Percentiles rank a stretch among this genome's conserved stretches.
Evolutionary conservation across 73 alveolate genomes (phyloP).

Genomic region (Paramecium caudatum): DNA sequence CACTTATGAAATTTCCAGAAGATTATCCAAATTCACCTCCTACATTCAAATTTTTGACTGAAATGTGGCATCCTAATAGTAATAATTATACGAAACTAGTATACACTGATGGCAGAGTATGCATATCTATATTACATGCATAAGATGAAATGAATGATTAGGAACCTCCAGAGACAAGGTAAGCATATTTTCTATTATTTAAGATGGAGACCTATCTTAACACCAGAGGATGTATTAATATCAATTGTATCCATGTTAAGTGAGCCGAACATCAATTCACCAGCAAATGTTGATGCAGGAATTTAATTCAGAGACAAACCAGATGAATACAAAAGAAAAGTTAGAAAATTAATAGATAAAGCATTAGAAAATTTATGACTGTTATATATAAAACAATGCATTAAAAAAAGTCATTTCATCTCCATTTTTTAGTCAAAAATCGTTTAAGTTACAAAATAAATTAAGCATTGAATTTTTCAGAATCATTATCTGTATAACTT

Average conservation of each 20-base stretch:
- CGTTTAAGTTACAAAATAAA: neutral
- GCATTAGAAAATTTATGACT: constrained; percentile 89
- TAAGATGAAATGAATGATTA: constrained; percentile 85
- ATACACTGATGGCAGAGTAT: constrained; percentile 94
- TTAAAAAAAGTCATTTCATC: neutral
- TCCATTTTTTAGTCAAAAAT: neutral
- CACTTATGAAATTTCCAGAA: constrained; percentile 89
- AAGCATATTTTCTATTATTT: neutral
- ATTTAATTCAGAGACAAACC: constrained; percentile 86
- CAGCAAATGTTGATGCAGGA: constrained; percentile 96
- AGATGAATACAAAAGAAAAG: constrained; percentile 89
- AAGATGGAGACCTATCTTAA: constrained; percentile 95
- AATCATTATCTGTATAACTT: neutral
- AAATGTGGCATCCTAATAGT: constrained; percentile 98
- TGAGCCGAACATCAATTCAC: constrained; percentile 94
- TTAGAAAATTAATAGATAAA: constrained; percentile 84
- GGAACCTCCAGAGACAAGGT: constrained; percentile 90
- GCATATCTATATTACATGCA: constrained; percentile 93
- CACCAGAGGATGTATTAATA: constrained; percentile 89
- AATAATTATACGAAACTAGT: constrained; percentile 61
- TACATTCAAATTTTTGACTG: constrained; percentile 91
- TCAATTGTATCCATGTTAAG: constrained; percentile 92
- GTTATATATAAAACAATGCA: neutral
- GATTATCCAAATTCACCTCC: constrained; percentile 97
- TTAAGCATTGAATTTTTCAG: neutral